phyloP scores from a whole-genome alignment of 371 early-diverging fungal species.

The Actinomucor elegans region DNA sequence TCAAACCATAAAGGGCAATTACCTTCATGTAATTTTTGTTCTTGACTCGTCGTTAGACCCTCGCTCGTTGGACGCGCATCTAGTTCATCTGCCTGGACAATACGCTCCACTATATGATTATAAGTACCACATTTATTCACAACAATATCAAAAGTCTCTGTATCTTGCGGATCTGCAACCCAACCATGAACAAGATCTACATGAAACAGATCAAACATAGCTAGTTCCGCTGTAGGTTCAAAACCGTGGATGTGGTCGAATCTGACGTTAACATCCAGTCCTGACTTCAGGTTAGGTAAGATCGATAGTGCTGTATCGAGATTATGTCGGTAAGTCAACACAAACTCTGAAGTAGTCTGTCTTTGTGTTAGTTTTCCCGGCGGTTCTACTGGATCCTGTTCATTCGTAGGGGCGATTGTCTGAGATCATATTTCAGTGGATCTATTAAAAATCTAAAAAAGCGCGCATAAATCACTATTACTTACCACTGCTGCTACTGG shows the following conservation, averaged over 20 bases:
- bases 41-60: slow-evolving; percentile 22
- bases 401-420: too few relatives aligned
- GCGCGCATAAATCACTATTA: too few relatives aligned
- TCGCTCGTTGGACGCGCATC: slow-evolving; percentile 40
- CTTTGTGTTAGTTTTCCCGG: neutral
- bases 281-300: slow-evolving; percentile 56
- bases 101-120: slow-evolving; percentile 77
- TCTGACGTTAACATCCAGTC: slow-evolving; percentile 79
- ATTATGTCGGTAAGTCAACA: slow-evolving; percentile 37
- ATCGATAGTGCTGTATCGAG: slow-evolving; percentile 47
- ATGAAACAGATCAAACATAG: slow-evolving; percentile 79
- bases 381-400: neutral
- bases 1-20: neutral
- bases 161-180: slow-evolving; percentile 73
- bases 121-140: slow-evolving; percentile 64
- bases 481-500: too few relatives aligned
- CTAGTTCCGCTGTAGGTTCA: slow-evolving; percentile 71
- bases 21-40: slow-evolving; percentile 36
- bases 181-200: slow-evolving; percentile 90
- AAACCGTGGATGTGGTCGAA: slow-evolving; percentile 79
- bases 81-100: slow-evolving; percentile 67
- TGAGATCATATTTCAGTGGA: too few relatives aligned
- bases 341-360: slow-evolving; percentile 31
- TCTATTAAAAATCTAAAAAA: too few relatives aligned
- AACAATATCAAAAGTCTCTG: slow-evolving; percentile 55